Percentiles rank a stretch among this genome's conserved stretches.
phyloP scores from a whole-genome alignment of 73 alveolate genomes.

The Tetrahymena elliotti region DNA sequence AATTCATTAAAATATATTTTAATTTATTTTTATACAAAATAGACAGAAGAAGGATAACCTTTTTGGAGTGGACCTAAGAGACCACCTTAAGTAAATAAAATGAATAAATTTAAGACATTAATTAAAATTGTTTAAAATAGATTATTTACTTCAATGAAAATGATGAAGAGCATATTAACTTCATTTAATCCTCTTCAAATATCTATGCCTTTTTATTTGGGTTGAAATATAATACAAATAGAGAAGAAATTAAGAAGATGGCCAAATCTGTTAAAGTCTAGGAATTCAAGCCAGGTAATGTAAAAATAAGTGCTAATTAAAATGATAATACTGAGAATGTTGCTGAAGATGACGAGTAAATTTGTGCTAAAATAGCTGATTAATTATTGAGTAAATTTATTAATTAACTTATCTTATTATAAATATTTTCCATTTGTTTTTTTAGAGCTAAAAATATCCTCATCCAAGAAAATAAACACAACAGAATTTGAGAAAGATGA shows the following conservation, averaged over 20 bases:
- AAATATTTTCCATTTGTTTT: neutral
- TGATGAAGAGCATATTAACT: slow-evolving; percentile 68
- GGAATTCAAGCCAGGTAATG: slow-evolving; percentile 64
- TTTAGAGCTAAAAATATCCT: slow-evolving; percentile 50
- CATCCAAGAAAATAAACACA: slow-evolving; percentile 54
- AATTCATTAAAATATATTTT: neutral
- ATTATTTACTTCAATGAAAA: slow-evolving; percentile 44
- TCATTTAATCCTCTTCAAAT: slow-evolving; percentile 70
- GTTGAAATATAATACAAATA: slow-evolving; percentile 29
- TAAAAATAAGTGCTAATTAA: slow-evolving; percentile 69
- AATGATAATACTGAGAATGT: slow-evolving; percentile 50
- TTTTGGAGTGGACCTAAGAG: slow-evolving; percentile 97
- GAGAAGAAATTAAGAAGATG: slow-evolving; percentile 47
- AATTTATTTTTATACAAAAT: neutral
- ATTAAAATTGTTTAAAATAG: neutral
- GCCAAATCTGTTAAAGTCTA: slow-evolving; percentile 59
- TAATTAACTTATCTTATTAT: neutral
- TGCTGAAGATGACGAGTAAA: slow-evolving; percentile 32
- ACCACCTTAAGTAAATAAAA: slow-evolving; percentile 54
- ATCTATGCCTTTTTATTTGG: slow-evolving; percentile 70
- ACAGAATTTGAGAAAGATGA: slow-evolving; percentile 95
- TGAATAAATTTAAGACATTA: neutral
- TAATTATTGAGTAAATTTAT: slow-evolving; percentile 36
- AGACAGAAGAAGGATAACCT: slow-evolving; percentile 81
- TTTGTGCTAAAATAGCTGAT: slow-evolving; percentile 49